Conservation (phyloP, 2,329 filamentous ascomycete genomes). For the Apiospora marii region DNA sequence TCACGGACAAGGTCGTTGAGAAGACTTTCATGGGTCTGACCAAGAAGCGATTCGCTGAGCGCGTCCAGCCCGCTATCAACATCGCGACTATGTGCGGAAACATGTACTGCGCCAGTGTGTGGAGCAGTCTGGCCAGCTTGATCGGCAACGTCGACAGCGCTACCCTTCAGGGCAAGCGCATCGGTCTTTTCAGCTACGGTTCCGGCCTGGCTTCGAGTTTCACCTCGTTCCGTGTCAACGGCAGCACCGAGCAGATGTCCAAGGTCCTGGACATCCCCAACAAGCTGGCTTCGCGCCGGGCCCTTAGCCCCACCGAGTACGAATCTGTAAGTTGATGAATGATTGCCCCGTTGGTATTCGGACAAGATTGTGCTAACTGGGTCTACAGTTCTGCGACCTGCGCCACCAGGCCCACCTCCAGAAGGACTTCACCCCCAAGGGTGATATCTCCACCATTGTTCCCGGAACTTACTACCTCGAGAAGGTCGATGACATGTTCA, state of each 20-base stretch:
- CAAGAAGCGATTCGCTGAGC: slow-evolving; percentile 85
- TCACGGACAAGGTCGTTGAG: slow-evolving; percentile 83
- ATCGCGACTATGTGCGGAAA: slow-evolving; percentile 79
- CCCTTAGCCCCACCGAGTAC: slow-evolving; percentile 75
- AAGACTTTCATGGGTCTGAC: slow-evolving; percentile 86
- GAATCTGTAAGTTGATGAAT: slow-evolving; percentile 67
- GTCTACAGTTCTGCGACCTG: slow-evolving; percentile 74
- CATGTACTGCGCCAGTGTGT: slow-evolving; percentile 76
- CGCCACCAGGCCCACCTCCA: slow-evolving; percentile 85
- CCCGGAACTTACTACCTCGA: slow-evolving; percentile 80
- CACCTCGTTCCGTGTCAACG: slow-evolving; percentile 75
- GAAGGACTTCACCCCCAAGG: slow-evolving; percentile 78
- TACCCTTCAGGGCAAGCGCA: slow-evolving; percentile 73
- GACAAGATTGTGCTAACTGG: slow-evolving; percentile 34
- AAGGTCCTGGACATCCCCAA: slow-evolving; percentile 75
- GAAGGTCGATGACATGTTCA: slow-evolving; percentile 86
- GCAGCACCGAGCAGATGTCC: slow-evolving; percentile 72
- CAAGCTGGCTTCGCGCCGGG: slow-evolving; percentile 70
- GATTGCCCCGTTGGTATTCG: not conserved
- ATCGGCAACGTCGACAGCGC: slow-evolving; percentile 70
- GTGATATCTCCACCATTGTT: slow-evolving; percentile 70
- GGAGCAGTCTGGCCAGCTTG: slow-evolving; percentile 77
- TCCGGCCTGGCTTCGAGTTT: slow-evolving; percentile 78
- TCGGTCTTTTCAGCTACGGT: slow-evolving; percentile 82
- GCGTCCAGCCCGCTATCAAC: slow-evolving; percentile 76